A percentile compares a stretch with the other conserved stretches of the same genome.
phyloP scores from a whole-genome alignment of 768 basidiomycete species.

The Rubroboletus pulcherrimus region DNA sequence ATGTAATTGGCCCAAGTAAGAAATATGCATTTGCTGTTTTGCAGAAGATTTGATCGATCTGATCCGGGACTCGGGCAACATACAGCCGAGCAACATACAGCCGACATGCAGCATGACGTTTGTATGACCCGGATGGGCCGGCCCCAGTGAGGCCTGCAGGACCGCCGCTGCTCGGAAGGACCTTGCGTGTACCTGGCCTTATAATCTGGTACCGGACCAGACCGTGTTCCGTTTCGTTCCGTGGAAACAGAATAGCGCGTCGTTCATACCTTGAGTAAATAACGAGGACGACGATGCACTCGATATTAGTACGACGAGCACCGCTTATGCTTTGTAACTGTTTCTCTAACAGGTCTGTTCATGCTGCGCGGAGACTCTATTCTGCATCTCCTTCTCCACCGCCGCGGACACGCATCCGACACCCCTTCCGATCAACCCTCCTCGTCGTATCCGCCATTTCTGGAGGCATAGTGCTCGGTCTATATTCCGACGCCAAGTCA shows the following conservation, averaged over 20 bases:
- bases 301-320: conserved; percentile 7
- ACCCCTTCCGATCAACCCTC: conserved; percentile 9
- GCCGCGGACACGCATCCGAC: conserved; percentile 1
- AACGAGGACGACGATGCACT: conserved; percentile 5
- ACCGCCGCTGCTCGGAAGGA: conserved; percentile 12
- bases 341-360: not conserved
- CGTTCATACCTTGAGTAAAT: not conserved
- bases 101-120: not conserved
- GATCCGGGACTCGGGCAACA: not conserved
- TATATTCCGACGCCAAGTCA: conserved; percentile 27
- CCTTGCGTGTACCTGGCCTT: not conserved
- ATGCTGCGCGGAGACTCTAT: conserved; percentile 2
- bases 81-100: not conserved
- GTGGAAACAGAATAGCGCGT: not conserved
- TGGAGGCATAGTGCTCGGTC: conserved; percentile 11
- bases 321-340: not conserved
- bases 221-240: not conserved
- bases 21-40: not conserved
- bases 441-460: conserved; percentile 19
- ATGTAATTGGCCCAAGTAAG: not conserved
- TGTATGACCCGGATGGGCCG: not conserved
- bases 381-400: not conserved
- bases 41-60: too few species aligned
- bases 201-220: not conserved
- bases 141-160: not conserved